Conservation (phyloP, 202 grass and related monocot genomes). For the Schoenoplectus tabernaemontani region DNA sequence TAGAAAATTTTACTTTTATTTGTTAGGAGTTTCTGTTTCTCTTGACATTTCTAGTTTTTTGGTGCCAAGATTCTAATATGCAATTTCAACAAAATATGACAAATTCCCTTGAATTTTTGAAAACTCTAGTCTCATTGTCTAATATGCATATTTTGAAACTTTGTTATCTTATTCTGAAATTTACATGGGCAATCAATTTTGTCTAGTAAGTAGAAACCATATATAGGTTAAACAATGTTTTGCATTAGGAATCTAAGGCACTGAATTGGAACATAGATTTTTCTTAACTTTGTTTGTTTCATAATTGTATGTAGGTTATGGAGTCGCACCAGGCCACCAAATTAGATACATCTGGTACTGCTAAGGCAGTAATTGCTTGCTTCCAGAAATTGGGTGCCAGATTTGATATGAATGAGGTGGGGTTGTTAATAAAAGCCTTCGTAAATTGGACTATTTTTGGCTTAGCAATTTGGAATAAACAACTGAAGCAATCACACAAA, state of each 20-base stretch:
- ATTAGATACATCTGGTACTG: constrained; percentile 70
- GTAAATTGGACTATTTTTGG: too few species aligned
- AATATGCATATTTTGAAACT: background rate
- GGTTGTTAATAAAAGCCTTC: too few species aligned
- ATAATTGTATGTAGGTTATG: constrained; percentile 58
- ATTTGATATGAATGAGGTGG: constrained; percentile 62
- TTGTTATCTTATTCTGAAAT: background rate
- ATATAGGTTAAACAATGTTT: background rate
- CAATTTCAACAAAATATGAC: background rate
- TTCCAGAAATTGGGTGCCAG: constrained; percentile 65
- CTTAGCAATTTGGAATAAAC: too few species aligned
- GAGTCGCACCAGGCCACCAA: constrained; percentile 87
- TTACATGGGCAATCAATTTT: background rate
- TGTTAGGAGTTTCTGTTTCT: background rate
- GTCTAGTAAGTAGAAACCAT: background rate
- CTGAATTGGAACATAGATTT: background rate
- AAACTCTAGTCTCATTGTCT: background rate
- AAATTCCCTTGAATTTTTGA: background rate
- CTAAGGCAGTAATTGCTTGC: constrained; percentile 72
- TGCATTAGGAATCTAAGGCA: constrained; percentile 2
- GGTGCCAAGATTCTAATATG: background rate
- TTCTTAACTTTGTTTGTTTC: constrained; percentile 9
- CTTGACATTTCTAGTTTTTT: background rate
- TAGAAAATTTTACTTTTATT: background rate
- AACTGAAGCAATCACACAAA: too few species aligned